Evolutionary conservation across 768 basidiomycete genomes (phyloP).

Genomic region (Holtermanniella nyarrowii): DNA sequence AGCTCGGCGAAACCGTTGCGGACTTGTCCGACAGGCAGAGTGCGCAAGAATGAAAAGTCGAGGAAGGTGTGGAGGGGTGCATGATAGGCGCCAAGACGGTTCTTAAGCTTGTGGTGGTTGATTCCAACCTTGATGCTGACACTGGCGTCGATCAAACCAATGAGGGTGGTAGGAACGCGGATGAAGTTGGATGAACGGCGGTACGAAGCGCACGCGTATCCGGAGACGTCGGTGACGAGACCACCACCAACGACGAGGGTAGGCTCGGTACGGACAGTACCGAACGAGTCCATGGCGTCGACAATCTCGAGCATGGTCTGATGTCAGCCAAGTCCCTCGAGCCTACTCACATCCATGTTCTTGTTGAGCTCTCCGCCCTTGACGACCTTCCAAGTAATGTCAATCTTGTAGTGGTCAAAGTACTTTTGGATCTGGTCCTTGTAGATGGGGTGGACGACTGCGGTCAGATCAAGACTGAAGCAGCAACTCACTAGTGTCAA

Average conservation of each 20-base stretch:
- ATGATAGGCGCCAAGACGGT: slow-evolving; percentile 41
- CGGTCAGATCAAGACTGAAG: neutral
- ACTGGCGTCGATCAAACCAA: slow-evolving; percentile 42
- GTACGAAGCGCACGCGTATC: slow-evolving; percentile 40
- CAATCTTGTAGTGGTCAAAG: slow-evolving; percentile 38
- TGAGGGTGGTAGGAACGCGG: slow-evolving; percentile 41
- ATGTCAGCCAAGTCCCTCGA: neutral
- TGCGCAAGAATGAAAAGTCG: slow-evolving; percentile 41
- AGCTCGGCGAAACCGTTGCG: slow-evolving; percentile 43
- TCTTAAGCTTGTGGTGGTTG: slow-evolving; percentile 43
- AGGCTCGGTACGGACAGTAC: slow-evolving; percentile 42
- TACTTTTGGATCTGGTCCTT: slow-evolving; percentile 33
- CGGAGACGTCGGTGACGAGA: slow-evolving; percentile 39
- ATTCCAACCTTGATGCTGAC: slow-evolving; percentile 42
- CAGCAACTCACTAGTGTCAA: slow-evolving; percentile 36
- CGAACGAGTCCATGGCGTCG: slow-evolving; percentile 42
- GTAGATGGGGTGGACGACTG: slow-evolving; percentile 35
- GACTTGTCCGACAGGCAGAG: slow-evolving; percentile 39
- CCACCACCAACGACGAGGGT: slow-evolving; percentile 41
- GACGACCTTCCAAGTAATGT: slow-evolving; percentile 38
- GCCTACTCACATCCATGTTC: slow-evolving; percentile 39
- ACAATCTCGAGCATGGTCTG: slow-evolving; percentile 41
- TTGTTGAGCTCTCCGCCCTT: slow-evolving; percentile 42
- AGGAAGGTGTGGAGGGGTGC: slow-evolving; percentile 42
- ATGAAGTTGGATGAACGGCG: slow-evolving; percentile 39